Evolutionary conservation across 345 rosid species (phyloP).

Genomic region (Eucalyptus fibrosa): DNA sequence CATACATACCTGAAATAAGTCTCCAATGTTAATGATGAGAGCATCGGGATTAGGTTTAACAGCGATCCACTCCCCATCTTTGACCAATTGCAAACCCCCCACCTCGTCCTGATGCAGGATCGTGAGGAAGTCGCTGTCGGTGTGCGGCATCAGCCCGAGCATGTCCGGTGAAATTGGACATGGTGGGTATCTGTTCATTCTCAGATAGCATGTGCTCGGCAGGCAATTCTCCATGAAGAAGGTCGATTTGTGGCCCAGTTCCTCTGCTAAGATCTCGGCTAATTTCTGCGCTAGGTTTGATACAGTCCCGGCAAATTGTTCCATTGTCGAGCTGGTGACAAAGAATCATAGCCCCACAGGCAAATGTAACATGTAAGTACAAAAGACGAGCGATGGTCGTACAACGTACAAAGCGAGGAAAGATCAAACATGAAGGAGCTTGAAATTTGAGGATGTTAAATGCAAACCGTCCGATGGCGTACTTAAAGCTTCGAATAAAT

Average conservation of each 20-base stretch:
- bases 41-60: slow-evolving; percentile 82
- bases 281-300: slow-evolving; percentile 49
- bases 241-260: slow-evolving; percentile 31
- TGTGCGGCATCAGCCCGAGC: slow-evolving; percentile 84
- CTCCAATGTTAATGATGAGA: slow-evolving; percentile 79
- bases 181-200: slow-evolving; percentile 85
- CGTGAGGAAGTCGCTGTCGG: slow-evolving; percentile 95
- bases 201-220: slow-evolving; percentile 66
- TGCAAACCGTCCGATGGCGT: not conserved
- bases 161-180: slow-evolving; percentile 42
- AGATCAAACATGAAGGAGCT: not conserved
- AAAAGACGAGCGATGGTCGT: not conserved
- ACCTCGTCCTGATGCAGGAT: slow-evolving; percentile 78
- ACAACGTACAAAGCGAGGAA: not conserved
- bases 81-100: slow-evolving; percentile 81
- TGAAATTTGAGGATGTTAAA: not conserved
- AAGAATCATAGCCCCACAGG: too few species aligned
- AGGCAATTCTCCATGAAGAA: slow-evolving; percentile 57
- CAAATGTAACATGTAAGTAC: not conserved
- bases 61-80: slow-evolving; percentile 71
- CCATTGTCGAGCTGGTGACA: slow-evolving; percentile 44
- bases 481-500: not conserved
- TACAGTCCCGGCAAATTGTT: slow-evolving; percentile 44
- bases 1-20: slow-evolving; percentile 66
- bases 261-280: slow-evolving; percentile 59